phyloP scores from a whole-genome alignment of 177 flowering plant species.

The Vitis hybrid region DNA sequence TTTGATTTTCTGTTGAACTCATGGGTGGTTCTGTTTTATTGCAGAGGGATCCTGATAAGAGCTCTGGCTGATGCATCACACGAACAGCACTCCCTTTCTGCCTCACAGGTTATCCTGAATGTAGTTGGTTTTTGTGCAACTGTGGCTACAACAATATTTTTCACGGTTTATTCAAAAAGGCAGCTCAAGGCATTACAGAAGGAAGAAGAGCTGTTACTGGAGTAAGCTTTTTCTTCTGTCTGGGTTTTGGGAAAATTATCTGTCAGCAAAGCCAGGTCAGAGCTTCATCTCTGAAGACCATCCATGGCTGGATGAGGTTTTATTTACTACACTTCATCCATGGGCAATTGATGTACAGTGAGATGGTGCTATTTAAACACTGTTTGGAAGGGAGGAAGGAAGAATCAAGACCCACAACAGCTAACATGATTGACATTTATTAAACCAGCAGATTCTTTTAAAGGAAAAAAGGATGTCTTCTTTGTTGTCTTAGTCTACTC shows the following conservation, averaged over 20 bases:
- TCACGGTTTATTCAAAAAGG: conserved; percentile 71
- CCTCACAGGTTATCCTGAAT: conserved; percentile 56
- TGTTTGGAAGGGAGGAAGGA: conserved; percentile 2
- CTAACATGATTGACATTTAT: conserved; percentile 9
- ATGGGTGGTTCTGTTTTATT: conserved; percentile 13
- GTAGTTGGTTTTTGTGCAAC: conserved; percentile 59
- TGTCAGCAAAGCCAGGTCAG: conserved; percentile 9
- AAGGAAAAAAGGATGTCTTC: neutral
- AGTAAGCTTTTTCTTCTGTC: conserved; percentile 16
- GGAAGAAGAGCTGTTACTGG: conserved; percentile 51
- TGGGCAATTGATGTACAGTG: neutral
- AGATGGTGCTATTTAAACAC: neutral
- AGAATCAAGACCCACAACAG: conserved; percentile 10
- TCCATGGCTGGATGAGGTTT: conserved; percentile 17
- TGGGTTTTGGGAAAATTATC: neutral
- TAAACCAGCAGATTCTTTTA: neutral
- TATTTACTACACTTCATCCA: conserved; percentile 15
- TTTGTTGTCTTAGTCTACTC: neutral
- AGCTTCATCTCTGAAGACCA: neutral
- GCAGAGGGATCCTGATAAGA: conserved; percentile 77
- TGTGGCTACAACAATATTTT: conserved; percentile 47
- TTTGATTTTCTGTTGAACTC: neutral
- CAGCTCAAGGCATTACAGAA: conserved; percentile 53
- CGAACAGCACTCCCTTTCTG: conserved; percentile 44
- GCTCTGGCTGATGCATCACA: conserved; percentile 77